These are phyloP conservation scores for Cladosporium sp. DNA, from an alignment of 2,329 filamentous ascomycete genomes.

Conservation along the genomic window DNA sequence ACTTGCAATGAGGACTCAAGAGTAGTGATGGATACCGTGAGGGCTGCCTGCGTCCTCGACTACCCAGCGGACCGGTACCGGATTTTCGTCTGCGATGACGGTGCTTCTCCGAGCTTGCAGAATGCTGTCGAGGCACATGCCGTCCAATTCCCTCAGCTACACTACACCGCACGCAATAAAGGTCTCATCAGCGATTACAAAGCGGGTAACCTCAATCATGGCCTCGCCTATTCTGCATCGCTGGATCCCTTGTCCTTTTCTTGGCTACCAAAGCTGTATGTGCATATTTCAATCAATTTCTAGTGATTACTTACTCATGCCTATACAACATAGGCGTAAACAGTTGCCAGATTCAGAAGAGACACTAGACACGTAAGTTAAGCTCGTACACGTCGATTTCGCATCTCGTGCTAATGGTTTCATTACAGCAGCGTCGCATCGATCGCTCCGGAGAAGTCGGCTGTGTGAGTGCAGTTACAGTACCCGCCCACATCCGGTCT, in stretches of 20 bases:
- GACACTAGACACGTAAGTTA: constrained; percentile 7
- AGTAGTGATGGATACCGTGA: constrained; percentile 39
- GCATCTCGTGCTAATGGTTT: not conserved
- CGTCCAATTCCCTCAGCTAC: constrained; percentile 34
- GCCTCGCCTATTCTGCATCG: constrained; percentile 23
- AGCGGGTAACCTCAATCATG: constrained; percentile 62
- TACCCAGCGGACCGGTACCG: constrained; percentile 37
- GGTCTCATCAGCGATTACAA: constrained; percentile 50
- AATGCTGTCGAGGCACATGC: constrained; percentile 32
- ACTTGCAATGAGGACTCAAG: constrained; percentile 42
- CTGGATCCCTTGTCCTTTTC: constrained; percentile 6
- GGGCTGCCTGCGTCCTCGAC: constrained; percentile 36
- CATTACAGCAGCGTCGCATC: not conserved
- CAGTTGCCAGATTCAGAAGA: not conserved
- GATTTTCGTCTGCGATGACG: constrained; percentile 41
- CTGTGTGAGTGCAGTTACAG: not conserved
- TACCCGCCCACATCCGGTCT: too few relatives aligned
- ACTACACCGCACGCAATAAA: constrained; percentile 43
- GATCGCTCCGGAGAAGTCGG: not conserved
- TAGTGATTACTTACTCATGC: not conserved
- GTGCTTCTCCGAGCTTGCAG: constrained; percentile 31
- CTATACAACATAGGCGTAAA: not conserved
- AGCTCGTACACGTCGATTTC: not conserved
- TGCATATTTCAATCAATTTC: not conserved
- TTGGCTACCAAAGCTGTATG: not conserved